Evolutionary conservation across 352 stramenopile genomes (phyloP).

Genomic region (Globisporangium cystogenes): DNA sequence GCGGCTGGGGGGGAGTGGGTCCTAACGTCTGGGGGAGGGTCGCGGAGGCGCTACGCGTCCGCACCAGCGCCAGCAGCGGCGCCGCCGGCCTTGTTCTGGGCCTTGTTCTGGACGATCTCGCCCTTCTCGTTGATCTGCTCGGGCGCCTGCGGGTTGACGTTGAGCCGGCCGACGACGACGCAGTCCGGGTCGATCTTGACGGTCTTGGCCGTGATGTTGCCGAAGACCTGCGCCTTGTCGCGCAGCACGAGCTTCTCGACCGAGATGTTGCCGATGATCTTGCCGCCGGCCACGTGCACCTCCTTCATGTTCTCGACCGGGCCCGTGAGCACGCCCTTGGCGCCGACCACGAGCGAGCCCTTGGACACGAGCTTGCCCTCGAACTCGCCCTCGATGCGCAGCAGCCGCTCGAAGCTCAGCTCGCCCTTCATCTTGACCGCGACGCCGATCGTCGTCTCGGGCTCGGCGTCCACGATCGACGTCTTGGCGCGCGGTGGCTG

Average conservation of each 20-base stretch:
- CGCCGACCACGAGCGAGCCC: slow-evolving; percentile 83
- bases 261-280: slow-evolving; percentile 82
- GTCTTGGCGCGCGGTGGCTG: slow-evolving; percentile 37
- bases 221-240: slow-evolving; percentile 84
- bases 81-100: neutral
- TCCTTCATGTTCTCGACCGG: slow-evolving; percentile 87
- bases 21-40: neutral
- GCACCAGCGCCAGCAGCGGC: neutral
- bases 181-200: slow-evolving; percentile 88
- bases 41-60: neutral
- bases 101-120: slow-evolving; percentile 53
- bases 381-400: slow-evolving; percentile 89
- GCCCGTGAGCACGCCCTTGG: slow-evolving; percentile 71
- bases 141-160: slow-evolving; percentile 85
- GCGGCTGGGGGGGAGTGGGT: neutral
- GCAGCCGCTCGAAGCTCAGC: slow-evolving; percentile 84
- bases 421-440: slow-evolving; percentile 88
- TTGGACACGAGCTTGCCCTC: slow-evolving; percentile 87
- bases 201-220: slow-evolving; percentile 87
- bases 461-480: slow-evolving; percentile 68
- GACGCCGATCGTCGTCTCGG: slow-evolving; percentile 76
- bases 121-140: slow-evolving; percentile 81
- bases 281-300: slow-evolving; percentile 81
- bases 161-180: slow-evolving; percentile 76
- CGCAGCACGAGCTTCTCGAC: slow-evolving; percentile 83